Base-by-base conservation (phyloP, 2,329 filamentous ascomycete species). In the Stachybotrys elegans region DNA sequence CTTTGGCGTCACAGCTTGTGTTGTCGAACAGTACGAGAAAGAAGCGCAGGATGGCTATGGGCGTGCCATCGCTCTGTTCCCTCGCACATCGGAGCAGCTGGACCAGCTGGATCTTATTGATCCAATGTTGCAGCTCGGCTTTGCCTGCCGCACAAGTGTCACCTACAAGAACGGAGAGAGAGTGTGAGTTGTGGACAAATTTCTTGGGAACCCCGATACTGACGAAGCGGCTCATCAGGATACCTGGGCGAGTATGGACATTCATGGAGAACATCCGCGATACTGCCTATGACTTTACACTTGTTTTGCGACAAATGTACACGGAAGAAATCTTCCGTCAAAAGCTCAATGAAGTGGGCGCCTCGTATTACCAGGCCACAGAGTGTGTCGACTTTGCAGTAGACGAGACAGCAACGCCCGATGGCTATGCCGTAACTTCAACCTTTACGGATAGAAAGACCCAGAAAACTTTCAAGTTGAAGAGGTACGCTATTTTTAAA, bases 271-370 rank as follows among this genome's bases (percentile, higher is more conserved):
- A 70, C 27, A 76, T 78, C 62, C 59, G 34, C 21, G 29, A 46
- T 14, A 20, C 23, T 8, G 36, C 61, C 21, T 78, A 71, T 58
- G 68, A 75, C 48, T 79, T 76, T 51, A 66, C 69, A 1, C 59
- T 78, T n/a, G 74, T 78, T 2, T 52, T 80, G 43, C 63, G 76
- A 14, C 75, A 80, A 57, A 78, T 73, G 53, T 78, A 75, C 52
- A 70, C 74, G 6, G 75, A 79, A 51, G 69, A 72, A 12, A 70
- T 79, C 34, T 72, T 78, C 42, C 65, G 75, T 34, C 57, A 59
- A n/a, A 59, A 64, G 45, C 40, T 69, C 55, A 57, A 47, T 40
- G 61, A 50, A 39, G 51, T 68, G 22, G 66, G 67, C 17, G 61
- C 65, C 1, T 47, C 57, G 2, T 57, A 70, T 22, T 49, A 59